Evolutionary conservation across 176 grass and related monocot genomes (phyloP), one percentile per base, ranked within the genome.

Genomic region (Hordeum marinum): DNA sequence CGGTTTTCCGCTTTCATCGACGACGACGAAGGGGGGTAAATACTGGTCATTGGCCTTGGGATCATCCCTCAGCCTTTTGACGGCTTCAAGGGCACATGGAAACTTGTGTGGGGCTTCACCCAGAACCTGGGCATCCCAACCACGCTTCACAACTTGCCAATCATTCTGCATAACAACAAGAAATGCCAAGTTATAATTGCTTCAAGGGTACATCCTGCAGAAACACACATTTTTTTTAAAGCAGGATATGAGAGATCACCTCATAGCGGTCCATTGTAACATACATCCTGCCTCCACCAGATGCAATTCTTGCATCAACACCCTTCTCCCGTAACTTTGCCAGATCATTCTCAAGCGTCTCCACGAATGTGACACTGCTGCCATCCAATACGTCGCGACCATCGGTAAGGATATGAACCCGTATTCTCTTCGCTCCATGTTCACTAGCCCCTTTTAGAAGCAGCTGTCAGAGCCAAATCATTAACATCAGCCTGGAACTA

Each of bases 221-320:
- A 34, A 21, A 7, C 0, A 21, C 15, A 55, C 15, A 7, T 21
- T 75, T 75, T 55, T 57, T 57, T 57, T 21, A 7, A 18, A 52
- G 48, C 17, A 52, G 18, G 18, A 57, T 55, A 55, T 6, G 52
- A 50, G 46, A 50, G 52, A 57, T 55, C 82, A 95, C 93, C 91
- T 98, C 93, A 8, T 98, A 98, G 63, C 96, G 96, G 60, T 98
- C 96, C 96, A 98, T 98, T 0, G 91, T 98, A 45, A 98, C 96
- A 66, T 98, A 87, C 96, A 98, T 98, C 50, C 93, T 94, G 83
- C 96, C 96, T 52, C 96, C 96, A 65, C 96, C 96, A 25, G 96
- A 98, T 67, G 96, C 93, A 69, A 98, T 61, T 60, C 84, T 84
- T 21, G 96, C 96, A 63, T 98, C 96, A 9, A 95, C 54, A 5